These are phyloP conservation scores for Globisporangium irregulare DNA, from an alignment of 352 stramenopile genomes.

Conservation along the genomic window DNA sequence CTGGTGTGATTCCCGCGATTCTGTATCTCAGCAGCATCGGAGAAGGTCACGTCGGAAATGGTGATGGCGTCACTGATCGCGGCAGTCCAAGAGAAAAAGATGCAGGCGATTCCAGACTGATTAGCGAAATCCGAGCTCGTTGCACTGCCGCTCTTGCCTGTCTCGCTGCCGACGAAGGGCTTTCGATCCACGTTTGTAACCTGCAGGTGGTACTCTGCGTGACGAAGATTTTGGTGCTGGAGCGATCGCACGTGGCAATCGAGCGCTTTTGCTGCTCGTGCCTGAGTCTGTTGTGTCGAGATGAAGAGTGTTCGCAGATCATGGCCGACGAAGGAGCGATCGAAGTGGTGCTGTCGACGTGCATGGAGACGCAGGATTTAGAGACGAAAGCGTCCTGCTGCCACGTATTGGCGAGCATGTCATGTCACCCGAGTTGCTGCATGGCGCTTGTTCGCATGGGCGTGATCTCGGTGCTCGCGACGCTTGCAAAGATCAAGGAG, in stretches of 20 bases:
- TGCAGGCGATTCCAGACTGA: constrained; percentile 8
- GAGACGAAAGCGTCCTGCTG: constrained; percentile 75
- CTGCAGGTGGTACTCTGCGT: constrained; percentile 56
- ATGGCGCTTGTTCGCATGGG: constrained; percentile 46
- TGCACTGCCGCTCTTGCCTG: constrained; percentile 64
- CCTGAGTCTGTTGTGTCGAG: constrained; percentile 64
- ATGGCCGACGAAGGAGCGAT: constrained; percentile 50
- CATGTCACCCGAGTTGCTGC: constrained; percentile 61
- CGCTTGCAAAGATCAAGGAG: constrained; percentile 50
- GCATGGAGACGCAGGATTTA: constrained; percentile 51
- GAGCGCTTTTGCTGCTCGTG: constrained; percentile 71
- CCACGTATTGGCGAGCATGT: constrained; percentile 73
- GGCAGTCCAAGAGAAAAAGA: constrained; percentile 5
- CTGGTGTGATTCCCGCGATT: constrained; percentile 57
- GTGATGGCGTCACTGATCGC: not conserved
- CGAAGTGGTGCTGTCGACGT: constrained; percentile 56
- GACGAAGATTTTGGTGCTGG: constrained; percentile 41
- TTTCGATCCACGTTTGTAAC: constrained; percentile 37
- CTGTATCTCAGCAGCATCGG: constrained; percentile 39
- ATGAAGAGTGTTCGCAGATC: constrained; percentile 58
- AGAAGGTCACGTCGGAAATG: constrained; percentile 6
- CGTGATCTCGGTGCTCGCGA: constrained; percentile 53
- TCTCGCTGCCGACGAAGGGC: constrained; percentile 45
- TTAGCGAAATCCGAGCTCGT: constrained; percentile 53
- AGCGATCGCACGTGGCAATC: constrained; percentile 53